A percentile compares a stretch with the other conserved stretches of the same genome.
phyloP scores from a whole-genome alignment of 352 stramenopile species.

The Phytophthora capsici region DNA sequence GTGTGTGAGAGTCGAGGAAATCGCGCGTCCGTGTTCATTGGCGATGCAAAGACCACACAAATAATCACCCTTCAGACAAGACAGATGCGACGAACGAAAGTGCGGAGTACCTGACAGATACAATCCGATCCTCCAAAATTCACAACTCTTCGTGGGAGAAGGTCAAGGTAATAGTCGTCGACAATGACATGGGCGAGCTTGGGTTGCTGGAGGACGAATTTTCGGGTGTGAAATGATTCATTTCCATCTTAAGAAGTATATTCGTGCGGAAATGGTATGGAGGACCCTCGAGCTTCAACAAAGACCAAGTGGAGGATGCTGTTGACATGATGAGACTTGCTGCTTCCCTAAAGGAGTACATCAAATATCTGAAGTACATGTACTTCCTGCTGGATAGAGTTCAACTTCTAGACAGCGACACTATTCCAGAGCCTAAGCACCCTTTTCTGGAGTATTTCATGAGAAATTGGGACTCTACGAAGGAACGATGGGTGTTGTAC shows the following conservation, averaged over 20 bases:
- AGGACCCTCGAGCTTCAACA: not conserved
- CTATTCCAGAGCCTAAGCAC: not conserved
- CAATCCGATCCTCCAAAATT: not conserved
- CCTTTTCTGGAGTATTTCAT: not conserved
- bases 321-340: not conserved
- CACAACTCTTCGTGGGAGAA: not conserved
- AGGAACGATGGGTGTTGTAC: slow-evolving; percentile 6
- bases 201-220: not conserved
- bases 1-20: slow-evolving; percentile 3
- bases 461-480: no score
- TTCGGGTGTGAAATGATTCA: not conserved
- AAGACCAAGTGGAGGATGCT: slow-evolving; percentile 1
- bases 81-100: slow-evolving; percentile 6
- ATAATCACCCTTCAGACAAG: slow-evolving; percentile 11
- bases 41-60: not conserved
- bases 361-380: slow-evolving; percentile 1
- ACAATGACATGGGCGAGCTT: not conserved
- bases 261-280: not conserved
- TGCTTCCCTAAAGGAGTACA: not conserved
- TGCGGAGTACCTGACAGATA: not conserved
- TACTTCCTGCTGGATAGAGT: not conserved
- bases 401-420: not conserved
- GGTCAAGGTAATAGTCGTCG: not conserved
- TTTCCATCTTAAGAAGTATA: slow-evolving; percentile 10
- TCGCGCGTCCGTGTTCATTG: slow-evolving; percentile 4